Evolutionary conservation across 2,329 filamentous ascomycete genomes (phyloP), one percentile per base, ranked within the genome.

Genomic region (Karstenula rhodostoma): DNA sequence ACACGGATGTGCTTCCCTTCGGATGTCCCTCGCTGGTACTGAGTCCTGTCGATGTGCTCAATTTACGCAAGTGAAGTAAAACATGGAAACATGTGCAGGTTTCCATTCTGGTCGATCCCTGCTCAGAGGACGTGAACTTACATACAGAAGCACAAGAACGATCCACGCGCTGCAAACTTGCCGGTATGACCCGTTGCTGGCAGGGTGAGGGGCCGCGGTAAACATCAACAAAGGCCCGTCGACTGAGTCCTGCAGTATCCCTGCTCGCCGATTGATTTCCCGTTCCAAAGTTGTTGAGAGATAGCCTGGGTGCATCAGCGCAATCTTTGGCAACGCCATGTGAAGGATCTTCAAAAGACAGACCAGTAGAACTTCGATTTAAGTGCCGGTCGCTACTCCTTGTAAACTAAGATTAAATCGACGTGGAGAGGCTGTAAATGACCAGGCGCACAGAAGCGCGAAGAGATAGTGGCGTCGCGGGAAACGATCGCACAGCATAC

Each of bases 111-210:
- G 22, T 8, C 4, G 37, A 56, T 46, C 60, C 63, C 58, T 32
- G 56, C 60, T 51, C 22, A n/a, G 25, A 29, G 23, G 33, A 27
- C 9, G 47, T 47, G 55, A n/a, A n/a, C n/a, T n/a, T 56, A 51
- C 58, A 48, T 58, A 59, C 55, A 59, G 55, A 57, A 62, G 59
- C 35, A 57, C 47, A 29, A 46, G 35, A 22, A 40, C 22, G 52
- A 22, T 50, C 19, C 40, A 51, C 23, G 22, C 27, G 57, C 42
- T 29, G 40, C 35, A 43, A 23, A 33, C 40, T 25, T 42, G 17
- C 50, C 50, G 57, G 57, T 37, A 44, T 32, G 29, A 52, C 43
- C 55, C 46, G 32, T 25, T 40, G 43, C 55, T 57, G 43, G 56
- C 42, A 43, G 42, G 42, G 52, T 54, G 50, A 51, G 32, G 10